Evolutionary conservation across 2,329 filamentous ascomycete species (phyloP), one percentile per base, ranked within the genome.

Genomic region (Colletotrichum sp.): DNA sequence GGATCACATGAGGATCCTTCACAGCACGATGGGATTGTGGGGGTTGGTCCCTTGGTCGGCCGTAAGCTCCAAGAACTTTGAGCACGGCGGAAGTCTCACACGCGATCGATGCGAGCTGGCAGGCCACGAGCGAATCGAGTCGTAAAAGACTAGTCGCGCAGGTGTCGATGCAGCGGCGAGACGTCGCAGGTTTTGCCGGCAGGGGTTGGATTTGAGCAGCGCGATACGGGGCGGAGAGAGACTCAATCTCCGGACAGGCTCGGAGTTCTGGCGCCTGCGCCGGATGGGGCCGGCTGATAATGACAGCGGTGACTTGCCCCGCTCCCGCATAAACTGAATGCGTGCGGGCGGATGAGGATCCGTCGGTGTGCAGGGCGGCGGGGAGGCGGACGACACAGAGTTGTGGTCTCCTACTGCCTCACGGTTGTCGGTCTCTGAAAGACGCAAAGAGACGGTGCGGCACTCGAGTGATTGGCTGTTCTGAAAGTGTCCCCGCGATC

Each of bases 71-170:
- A 75, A 28, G n/a, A 75, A 73, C 59, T 66, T 60, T 10, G 74
- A 75, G 28, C 74, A 75, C 5, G 74, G 74, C 43, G 74, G 74
- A 34, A 75, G 32, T 10, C 74, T 63, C 28, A 75, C 74, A 9
- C 64, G 64, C n/a, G 64, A 52, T 13, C 59, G 64, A 28, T 73
- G 28, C 10, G 74, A 75, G 28, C 74, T 68, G 12, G 64, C 59
- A 16, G 74, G 74, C 74, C 74, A 75, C 9, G 60, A n/a, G 7
- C 74, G 74, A 24, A 75, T 75, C n/a, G 74, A 75, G 64, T 75
- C 74, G 57, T 75, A 75, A 24, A 75, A 73, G 32, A 63, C 64
- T 13, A 73, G 64, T 10, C 64, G 64, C n/a, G 59, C 26, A 4
- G 74, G 71, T 15, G 71, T 65, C 16, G 71, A 75, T 6, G 74